Conservation (phyloP, 202 grass and related monocot species). For the Setaria viridis region DNA sequence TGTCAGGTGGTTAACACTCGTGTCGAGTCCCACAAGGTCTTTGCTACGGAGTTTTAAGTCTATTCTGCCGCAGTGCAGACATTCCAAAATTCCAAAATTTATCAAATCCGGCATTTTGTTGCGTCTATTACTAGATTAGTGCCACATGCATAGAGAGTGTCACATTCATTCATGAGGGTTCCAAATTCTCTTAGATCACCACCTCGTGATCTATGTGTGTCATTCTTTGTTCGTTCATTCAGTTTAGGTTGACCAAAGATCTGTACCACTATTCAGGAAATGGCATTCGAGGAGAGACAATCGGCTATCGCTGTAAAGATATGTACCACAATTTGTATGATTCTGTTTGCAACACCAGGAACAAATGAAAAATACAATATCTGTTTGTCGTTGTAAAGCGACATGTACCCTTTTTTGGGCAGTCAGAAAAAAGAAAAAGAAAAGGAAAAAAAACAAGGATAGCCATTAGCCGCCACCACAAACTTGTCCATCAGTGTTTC, state of each 20-base stretch:
- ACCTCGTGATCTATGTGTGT: neutral
- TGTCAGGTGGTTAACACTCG: slow-evolving; percentile 39
- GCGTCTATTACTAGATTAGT: slow-evolving; percentile 1
- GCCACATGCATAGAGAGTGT: slow-evolving; percentile 10
- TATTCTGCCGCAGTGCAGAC: slow-evolving; percentile 25
- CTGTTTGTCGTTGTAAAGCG: slow-evolving; percentile 11
- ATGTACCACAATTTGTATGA: slow-evolving; percentile 13
- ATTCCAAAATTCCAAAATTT: neutral
- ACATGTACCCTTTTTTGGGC: slow-evolving; percentile 33
- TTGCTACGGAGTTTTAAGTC: slow-evolving; percentile 23
- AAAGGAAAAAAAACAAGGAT: neutral
- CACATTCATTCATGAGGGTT: neutral
- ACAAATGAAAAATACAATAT: slow-evolving; percentile 21
- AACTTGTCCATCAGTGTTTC: slow-evolving; percentile 33
- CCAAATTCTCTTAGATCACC: neutral
- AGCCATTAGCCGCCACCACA: slow-evolving; percentile 27
- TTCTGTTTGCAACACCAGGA: slow-evolving; percentile 26
- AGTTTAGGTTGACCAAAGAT: slow-evolving; percentile 1
- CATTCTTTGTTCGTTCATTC: slow-evolving; percentile 31
- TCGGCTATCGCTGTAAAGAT: neutral
- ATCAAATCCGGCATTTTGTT: slow-evolving; percentile 22
- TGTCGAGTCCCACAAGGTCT: slow-evolving; percentile 40
- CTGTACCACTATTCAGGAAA: neutral
- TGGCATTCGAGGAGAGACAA: neutral
- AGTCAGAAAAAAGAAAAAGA: neutral